Evolutionary conservation across 2,329 filamentous ascomycete genomes (phyloP), one percentile per base, ranked within the genome.

Genomic region (Graphiopsis chlorocephala): DNA sequence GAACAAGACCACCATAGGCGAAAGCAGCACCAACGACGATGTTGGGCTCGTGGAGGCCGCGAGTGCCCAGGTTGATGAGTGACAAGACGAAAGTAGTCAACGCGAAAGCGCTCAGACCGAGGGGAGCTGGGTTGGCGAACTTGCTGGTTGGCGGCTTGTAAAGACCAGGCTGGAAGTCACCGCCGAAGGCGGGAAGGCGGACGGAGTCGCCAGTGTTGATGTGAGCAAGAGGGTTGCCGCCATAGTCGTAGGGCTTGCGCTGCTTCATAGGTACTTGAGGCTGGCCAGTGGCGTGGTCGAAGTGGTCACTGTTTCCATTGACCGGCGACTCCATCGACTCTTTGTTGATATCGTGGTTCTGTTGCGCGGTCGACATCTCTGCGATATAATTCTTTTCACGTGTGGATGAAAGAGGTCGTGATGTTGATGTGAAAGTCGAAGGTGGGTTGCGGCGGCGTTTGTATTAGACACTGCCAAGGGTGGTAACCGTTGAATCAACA

Each of bases 101-200:
- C n/a, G 86, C 86, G 76, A 90, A 89, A 77, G 84, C 85, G 59
- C 85, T 83, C 55, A 88, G 80, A 64, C 85, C 85, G 25, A 88
- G 79, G 11, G 85, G 85, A 65, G 85, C 85, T 55, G 86, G 85
- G 74, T 88, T 87, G 73, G 81, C 85, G 71, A 86, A 80, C 67
- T 83, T 84, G 58, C 69, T 62, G 35, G 66, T 62, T 60, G 68
- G 72, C 55, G 71, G 65, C 68, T 71, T 74, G 77, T 83, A 83
- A 23, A 81, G 78, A 76, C 82, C 82, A 12, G 82, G 82, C 69
- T 84, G 82, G 70, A 83, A 82, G 69, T 82, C 80, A 77, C 82
- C 82, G 72, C 82, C 82, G 62, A 84, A 84, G 55, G 82, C 80
- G 33, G 77, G 73, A 17, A 83, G 76, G 38, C 80, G 79, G 8